Evolutionary conservation across 1,139 yeast species (phyloP), one percentile per base, ranked within the genome.

Genomic region (Komagataea norvegica): DNA sequence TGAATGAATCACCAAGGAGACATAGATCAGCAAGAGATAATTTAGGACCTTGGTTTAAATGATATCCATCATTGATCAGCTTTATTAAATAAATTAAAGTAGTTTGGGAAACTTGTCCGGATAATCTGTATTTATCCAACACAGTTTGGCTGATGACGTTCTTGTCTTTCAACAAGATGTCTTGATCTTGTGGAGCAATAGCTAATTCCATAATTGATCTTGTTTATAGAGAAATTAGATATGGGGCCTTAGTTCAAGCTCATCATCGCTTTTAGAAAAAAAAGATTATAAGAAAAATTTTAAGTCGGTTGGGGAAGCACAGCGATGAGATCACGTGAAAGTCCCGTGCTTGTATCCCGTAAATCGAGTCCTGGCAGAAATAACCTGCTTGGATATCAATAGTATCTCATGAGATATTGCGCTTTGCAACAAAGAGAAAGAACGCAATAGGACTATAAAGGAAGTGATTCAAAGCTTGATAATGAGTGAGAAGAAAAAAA

Each of bases 101-200:
- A 15, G 95, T 82, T 63, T 88, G 96, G n/a, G 93, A 69, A 51
- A 89, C 79, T 62, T 85, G 89, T 31, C 96, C 97, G 8, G 96
- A 96, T 36, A 79, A 70, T 59, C 95, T 74, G 64, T 89, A 88
- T 63, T 88, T 89, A 51, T 81, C 89, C 34, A 86, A 58, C 14
- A 82, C 79, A 13, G 70, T 49, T 26, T 72, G 80, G 49, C 68
- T 70, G 45, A 87, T 70, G 37, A 77, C 70, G 60, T 87, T 87
- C 61, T 78, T 85, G 52, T 81, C 81, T 52, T 78, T 80, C 52
- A 87, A 70, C 49, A 87, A 73, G 51, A 80, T 66, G 55, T 82
- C 79, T 49, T 88, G 79, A 59, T 83, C 91, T 53, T 77, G 81
- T 55, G 72, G 77, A 47, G 78, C 79, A 48, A 77, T 72, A 34